Evolutionary conservation across 202 grass and related monocot species (phyloP).

Genomic region (Carex sylvatica): DNA sequence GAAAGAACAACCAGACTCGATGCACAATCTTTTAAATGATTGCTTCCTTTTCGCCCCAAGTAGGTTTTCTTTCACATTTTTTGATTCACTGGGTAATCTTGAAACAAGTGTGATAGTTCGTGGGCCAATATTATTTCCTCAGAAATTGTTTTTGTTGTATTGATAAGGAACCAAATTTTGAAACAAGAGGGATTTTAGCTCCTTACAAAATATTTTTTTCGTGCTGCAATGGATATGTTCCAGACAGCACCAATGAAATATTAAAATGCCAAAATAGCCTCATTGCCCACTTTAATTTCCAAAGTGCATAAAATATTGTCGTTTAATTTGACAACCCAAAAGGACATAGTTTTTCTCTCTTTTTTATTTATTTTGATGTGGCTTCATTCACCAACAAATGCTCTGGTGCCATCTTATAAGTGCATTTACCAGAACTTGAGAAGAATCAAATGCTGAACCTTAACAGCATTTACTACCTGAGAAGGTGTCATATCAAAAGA

Average conservation of each 20-base stretch:
- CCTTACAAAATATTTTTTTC: neutral
- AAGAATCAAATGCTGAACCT: conserved; percentile 4
- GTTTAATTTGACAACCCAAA: neutral
- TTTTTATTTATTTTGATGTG: neutral
- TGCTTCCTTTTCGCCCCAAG: neutral
- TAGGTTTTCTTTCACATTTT: neutral
- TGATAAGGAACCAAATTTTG: conserved; percentile 1
- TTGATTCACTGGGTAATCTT: neutral
- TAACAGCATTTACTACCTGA: conserved; percentile 41
- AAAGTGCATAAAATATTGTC: neutral
- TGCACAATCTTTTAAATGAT: neutral
- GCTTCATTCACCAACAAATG: neutral
- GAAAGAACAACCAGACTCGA: neutral
- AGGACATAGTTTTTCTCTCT: neutral
- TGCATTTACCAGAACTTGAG: conserved; percentile 5
- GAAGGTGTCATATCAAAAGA: conserved; percentile 75
- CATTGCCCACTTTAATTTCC: neutral
- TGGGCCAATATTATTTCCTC: neutral
- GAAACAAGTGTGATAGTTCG: neutral
- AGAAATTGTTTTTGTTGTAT: neutral
- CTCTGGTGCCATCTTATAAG: neutral
- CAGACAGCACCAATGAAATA: neutral
- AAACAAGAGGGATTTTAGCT: neutral
- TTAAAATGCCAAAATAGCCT: neutral
- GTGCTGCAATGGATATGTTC: neutral